phyloP scores from a whole-genome alignment of 805 yeast genomes.

The Nakazawaea laoshanensis region DNA sequence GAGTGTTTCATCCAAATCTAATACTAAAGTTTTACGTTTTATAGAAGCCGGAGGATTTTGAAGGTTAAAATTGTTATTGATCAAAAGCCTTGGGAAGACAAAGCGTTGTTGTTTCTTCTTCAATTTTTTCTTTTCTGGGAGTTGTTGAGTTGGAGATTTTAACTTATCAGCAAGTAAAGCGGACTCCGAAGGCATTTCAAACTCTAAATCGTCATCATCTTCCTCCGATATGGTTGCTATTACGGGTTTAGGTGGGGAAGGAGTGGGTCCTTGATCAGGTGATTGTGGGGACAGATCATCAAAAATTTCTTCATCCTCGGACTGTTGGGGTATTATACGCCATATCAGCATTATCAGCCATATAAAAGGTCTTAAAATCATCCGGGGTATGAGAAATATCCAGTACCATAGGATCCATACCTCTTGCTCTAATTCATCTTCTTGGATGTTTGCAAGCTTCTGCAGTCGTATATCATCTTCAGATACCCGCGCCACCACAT shows the following conservation, averaged over 20 bases:
- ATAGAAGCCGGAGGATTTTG: slow-evolving; percentile 20
- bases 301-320: slow-evolving; percentile 4
- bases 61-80: slow-evolving; percentile 21
- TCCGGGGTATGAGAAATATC: too few relatives aligned
- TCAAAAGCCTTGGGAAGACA: slow-evolving; percentile 24
- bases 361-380: too few relatives aligned
- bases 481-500: slow-evolving; percentile 13
- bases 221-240: slow-evolving; percentile 23
- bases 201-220: slow-evolving; percentile 21
- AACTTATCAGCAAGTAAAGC: slow-evolving; percentile 20
- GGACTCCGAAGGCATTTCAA: slow-evolving; percentile 17
- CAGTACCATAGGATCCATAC: too few relatives aligned
- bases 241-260: slow-evolving; percentile 1
- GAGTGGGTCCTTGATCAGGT: slow-evolving; percentile 22
- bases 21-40: slow-evolving; percentile 55
- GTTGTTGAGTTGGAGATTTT: slow-evolving; percentile 20
- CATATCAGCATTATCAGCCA: too few relatives aligned
- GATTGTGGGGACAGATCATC: slow-evolving; percentile 37
- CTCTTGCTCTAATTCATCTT: too few relatives aligned
- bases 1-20: slow-evolving; percentile 90
- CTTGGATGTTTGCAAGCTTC: slow-evolving; percentile 8
- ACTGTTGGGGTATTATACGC: too few relatives aligned
- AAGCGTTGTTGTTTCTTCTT: slow-evolving; percentile 15
- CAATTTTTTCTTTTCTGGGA: slow-evolving; percentile 2
- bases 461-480: slow-evolving; percentile 2